phyloP scores from a whole-genome alignment of 1,139 yeast species.

The Zygosaccharomyces pseudobailii region DNA sequence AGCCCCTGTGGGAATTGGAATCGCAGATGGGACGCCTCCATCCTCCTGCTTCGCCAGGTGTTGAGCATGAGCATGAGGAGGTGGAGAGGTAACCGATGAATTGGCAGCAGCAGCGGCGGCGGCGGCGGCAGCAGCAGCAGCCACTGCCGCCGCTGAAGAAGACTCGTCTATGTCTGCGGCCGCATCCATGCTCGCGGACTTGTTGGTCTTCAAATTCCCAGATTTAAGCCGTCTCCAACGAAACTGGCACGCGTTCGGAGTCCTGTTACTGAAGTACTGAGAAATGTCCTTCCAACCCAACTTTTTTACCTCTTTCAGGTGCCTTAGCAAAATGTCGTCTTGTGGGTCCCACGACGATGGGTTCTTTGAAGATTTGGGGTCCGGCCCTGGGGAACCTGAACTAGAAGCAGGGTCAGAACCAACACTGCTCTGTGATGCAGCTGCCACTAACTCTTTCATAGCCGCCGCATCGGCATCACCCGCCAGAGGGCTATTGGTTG shows the following conservation, averaged over 20 bases:
- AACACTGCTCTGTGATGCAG: background rate
- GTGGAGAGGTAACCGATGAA: background rate
- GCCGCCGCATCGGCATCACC: constrained; percentile 5
- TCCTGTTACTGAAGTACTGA: constrained; percentile 58
- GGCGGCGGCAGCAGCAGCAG: constrained; percentile 5
- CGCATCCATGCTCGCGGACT: constrained; percentile 35
- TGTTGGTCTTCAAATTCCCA: constrained; percentile 57
- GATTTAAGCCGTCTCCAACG: constrained; percentile 69
- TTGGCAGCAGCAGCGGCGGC: background rate
- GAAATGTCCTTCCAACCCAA: constrained; percentile 78
- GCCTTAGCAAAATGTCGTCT: constrained; percentile 63
- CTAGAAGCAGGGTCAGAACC: background rate
- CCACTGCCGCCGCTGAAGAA: constrained; percentile 3
- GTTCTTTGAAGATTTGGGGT: constrained; percentile 31
- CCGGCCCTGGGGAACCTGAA: constrained; percentile 3
- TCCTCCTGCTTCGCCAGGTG: background rate
- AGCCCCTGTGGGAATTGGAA: constrained; percentile 2
- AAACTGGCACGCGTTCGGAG: constrained; percentile 76
- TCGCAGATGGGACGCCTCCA: background rate
- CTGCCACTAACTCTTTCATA: constrained; percentile 1
- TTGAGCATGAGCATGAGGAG: no score
- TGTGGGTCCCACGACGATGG: constrained; percentile 76
- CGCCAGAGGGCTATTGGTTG: constrained; percentile 1
- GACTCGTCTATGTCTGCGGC: constrained; percentile 6
- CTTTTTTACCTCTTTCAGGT: constrained; percentile 64